These are phyloP conservation scores for Pichia norvegensis DNA, from an alignment of 1,139 yeast species.

Conservation along the genomic window DNA sequence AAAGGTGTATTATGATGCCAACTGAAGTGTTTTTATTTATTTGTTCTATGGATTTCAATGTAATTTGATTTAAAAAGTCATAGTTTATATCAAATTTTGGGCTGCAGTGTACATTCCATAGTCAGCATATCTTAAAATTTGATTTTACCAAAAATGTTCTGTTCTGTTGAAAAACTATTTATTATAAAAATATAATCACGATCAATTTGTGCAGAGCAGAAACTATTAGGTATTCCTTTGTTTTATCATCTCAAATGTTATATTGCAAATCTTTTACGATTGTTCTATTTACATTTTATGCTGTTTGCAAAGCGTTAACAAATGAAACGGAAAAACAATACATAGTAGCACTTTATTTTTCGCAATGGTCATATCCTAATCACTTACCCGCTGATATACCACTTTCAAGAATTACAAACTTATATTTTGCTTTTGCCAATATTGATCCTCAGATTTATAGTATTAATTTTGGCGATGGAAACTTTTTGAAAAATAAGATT, in stretches of 20 bases:
- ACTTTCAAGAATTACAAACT: slow-evolving; percentile 46
- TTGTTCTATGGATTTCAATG: no score
- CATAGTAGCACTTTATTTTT: slow-evolving; percentile 31
- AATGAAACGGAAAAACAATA: background rate
- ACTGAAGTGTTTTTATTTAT: slow-evolving; percentile 6
- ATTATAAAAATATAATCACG: background rate
- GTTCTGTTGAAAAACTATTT: background rate
- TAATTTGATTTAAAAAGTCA: no score
- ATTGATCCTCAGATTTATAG: slow-evolving; percentile 48
- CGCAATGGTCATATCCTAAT: slow-evolving; percentile 71
- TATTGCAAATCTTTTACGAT: background rate
- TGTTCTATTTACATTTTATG: background rate
- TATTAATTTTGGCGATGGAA: slow-evolving; percentile 8
- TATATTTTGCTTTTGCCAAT: slow-evolving; percentile 70
- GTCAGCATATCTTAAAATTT: no score
- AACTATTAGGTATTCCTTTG: no score
- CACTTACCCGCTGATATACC: slow-evolving; percentile 68
- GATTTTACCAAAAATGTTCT: background rate
- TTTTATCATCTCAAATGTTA: no score
- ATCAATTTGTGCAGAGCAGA: background rate
- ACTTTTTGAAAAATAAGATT: background rate
- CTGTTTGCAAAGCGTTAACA: background rate
- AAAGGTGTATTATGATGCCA: slow-evolving; percentile 24
- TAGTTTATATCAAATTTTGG: no score
- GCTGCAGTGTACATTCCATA: no score